A percentile compares a stretch with the other conserved stretches of the same genome.
Conservation (phyloP, 2,329 filamentous ascomycete genomes). For the Didymella segeticola region DNA sequence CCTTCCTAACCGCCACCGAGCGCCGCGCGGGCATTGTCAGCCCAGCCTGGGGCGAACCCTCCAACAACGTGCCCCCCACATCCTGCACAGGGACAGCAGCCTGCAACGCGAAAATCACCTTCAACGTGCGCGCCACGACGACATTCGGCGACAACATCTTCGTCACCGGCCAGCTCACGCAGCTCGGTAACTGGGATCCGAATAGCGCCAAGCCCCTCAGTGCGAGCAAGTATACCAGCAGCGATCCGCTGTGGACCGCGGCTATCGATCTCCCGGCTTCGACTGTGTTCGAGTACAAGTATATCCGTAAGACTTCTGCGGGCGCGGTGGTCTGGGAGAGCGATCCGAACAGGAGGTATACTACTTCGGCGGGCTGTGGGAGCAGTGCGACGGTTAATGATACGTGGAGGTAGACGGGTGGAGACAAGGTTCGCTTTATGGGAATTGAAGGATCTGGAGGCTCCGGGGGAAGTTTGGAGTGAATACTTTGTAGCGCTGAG, state of each 20-base stretch:
- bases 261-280: slow-evolving; percentile 51
- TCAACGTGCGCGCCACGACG: slow-evolving; percentile 57
- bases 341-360: slow-evolving; percentile 50
- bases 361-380: slow-evolving; percentile 30
- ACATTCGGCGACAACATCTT: slow-evolving; percentile 58
- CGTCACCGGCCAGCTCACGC: slow-evolving; percentile 51
- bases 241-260: slow-evolving; percentile 55
- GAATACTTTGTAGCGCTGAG: too few species aligned
- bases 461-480: too few species aligned
- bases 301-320: slow-evolving; percentile 54
- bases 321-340: slow-evolving; percentile 56
- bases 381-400: slow-evolving; percentile 27
- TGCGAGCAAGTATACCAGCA: slow-evolving; percentile 52
- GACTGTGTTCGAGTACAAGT: slow-evolving; percentile 53
- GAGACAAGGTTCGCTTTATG: too few species aligned
- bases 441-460: too few species aligned
- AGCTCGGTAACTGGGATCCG: slow-evolving; percentile 54
- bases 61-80: slow-evolving; percentile 56
- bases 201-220: slow-evolving; percentile 49
- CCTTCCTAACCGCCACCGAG: slow-evolving; percentile 63
- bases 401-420: slow-evolving; percentile 34
- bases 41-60: slow-evolving; percentile 24
- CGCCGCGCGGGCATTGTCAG: slow-evolving; percentile 22
- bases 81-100: slow-evolving; percentile 26
- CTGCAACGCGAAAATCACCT: slow-evolving; percentile 47